phyloP scores from a whole-genome alignment of 2,329 filamentous ascomycete genomes.

The Talaromyces sp. region DNA sequence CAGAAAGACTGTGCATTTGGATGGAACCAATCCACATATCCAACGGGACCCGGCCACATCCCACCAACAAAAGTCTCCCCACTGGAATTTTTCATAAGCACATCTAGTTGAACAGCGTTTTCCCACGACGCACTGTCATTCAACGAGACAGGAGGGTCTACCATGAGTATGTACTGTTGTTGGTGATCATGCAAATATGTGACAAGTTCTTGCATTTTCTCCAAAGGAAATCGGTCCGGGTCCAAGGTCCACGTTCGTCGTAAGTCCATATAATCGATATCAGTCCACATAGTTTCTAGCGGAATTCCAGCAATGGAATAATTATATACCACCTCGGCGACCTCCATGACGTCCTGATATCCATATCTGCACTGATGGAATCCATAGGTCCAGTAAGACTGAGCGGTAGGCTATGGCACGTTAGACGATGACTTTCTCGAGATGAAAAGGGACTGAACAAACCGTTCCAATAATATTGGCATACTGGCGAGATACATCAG shows the following conservation, averaged over 20 bases:
- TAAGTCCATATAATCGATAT: slow-evolving; percentile 40
- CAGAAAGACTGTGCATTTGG: slow-evolving; percentile 62
- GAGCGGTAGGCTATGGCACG: slow-evolving; percentile 58
- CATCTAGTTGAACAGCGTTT: slow-evolving; percentile 53
- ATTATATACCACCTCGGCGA: slow-evolving; percentile 42
- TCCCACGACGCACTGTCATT: slow-evolving; percentile 46
- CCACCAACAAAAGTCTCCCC: slow-evolving; percentile 55
- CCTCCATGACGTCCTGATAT: slow-evolving; percentile 47
- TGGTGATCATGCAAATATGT: slow-evolving; percentile 61
- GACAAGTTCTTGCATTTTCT: slow-evolving; percentile 60
- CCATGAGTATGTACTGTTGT: slow-evolving; percentile 73
- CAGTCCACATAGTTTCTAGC: slow-evolving; percentile 44
- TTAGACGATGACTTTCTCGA: background rate
- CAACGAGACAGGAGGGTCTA: slow-evolving; percentile 53
- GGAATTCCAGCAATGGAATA: slow-evolving; percentile 39
- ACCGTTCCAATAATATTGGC: slow-evolving; percentile 47
- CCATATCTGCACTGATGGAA: slow-evolving; percentile 62
- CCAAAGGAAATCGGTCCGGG: slow-evolving; percentile 33
- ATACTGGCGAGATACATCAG: slow-evolving; percentile 58
- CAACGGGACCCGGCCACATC: slow-evolving; percentile 72
- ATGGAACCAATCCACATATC: slow-evolving; percentile 74
- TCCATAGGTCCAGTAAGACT: slow-evolving; percentile 75
- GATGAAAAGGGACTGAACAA: slow-evolving; percentile 37
- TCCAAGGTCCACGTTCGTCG: slow-evolving; percentile 37
- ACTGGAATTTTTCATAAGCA: slow-evolving; percentile 52